Evolutionary conservation across 2,329 filamentous ascomycete species (phyloP).

Genomic region (Nothophaeocryptopus gaeumannii): DNA sequence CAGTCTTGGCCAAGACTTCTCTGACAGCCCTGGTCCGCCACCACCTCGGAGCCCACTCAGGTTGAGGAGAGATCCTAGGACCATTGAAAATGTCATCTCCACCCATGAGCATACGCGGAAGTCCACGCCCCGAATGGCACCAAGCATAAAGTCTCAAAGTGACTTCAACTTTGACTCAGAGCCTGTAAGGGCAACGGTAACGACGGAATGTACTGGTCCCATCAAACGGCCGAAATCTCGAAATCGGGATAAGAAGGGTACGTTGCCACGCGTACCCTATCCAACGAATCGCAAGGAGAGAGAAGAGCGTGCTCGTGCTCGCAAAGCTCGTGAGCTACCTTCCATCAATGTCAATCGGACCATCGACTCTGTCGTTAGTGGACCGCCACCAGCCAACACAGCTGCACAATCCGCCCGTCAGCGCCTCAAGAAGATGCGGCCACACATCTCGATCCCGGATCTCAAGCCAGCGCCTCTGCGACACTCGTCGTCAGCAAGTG

Average conservation of each 20-base stretch:
- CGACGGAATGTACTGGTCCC: conserved; percentile 34
- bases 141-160: conserved; percentile 29
- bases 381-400: conserved; percentile 1
- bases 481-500: conserved; percentile 25
- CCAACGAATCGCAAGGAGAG: conserved; percentile 27
- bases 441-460: conserved; percentile 32
- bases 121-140: conserved; percentile 29
- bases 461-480: conserved; percentile 26
- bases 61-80: conserved; percentile 26
- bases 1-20: conserved; percentile 16
- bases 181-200: conserved; percentile 29
- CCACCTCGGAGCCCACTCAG: conserved; percentile 36
- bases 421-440: conserved; percentile 30
- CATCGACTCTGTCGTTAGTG: conserved; percentile 30
- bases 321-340: conserved; percentile 35
- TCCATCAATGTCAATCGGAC: conserved; percentile 15
- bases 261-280: conserved; percentile 18
- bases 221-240: conserved; percentile 33
- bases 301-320: conserved; percentile 33
- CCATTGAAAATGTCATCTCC: conserved; percentile 28
- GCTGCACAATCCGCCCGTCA: conserved; percentile 19
- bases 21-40: conserved; percentile 32
- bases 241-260: conserved; percentile 17
- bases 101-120: conserved; percentile 19
- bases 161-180: conserved; percentile 28